Evolutionary conservation across 2,329 filamentous ascomycete genomes (phyloP).

Genomic region (Pezicula carpinea): DNA sequence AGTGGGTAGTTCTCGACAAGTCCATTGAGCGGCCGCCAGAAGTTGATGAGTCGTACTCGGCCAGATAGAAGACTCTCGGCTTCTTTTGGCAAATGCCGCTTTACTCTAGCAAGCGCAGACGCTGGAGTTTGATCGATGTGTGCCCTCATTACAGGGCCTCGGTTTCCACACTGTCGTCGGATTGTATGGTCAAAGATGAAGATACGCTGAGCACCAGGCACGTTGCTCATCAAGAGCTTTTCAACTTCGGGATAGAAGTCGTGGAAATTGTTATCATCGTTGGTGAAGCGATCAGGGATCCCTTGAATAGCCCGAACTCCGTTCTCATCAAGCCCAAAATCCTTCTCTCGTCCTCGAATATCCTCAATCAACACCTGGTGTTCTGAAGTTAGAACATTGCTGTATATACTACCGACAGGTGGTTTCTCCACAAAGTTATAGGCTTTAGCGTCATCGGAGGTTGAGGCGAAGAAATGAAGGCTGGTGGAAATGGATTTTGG

Average conservation of each 20-base stretch:
- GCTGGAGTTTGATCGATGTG: slow-evolving; percentile 52
- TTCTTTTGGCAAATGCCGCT: slow-evolving; percentile 38
- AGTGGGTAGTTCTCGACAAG: slow-evolving; percentile 6
- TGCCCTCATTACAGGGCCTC: slow-evolving; percentile 41
- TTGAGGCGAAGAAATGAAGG: slow-evolving; percentile 2
- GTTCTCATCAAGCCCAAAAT: slow-evolving; percentile 2
- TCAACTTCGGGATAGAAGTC: slow-evolving; percentile 3
- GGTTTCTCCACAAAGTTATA: slow-evolving; percentile 6
- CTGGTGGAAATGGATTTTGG: background rate
- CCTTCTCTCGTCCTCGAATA: slow-evolving; percentile 1
- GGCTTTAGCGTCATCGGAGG: background rate
- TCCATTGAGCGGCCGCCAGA: slow-evolving; percentile 7
- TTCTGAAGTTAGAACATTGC: background rate
- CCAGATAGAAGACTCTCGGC: slow-evolving; percentile 37
- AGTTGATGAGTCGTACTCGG: slow-evolving; percentile 47
- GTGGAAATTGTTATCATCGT: background rate
- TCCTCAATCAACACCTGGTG: background rate
- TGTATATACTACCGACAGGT: background rate
- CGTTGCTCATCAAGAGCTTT: background rate
- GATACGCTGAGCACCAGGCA: slow-evolving; percentile 44
- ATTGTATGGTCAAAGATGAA: slow-evolving; percentile 61
- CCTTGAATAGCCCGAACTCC: background rate
- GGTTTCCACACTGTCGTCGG: slow-evolving; percentile 30
- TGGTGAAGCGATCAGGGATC: background rate
- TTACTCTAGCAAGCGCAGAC: slow-evolving; percentile 35